Conservation (phyloP, 306 rosid genomes). For the Erythrophleum fordii region DNA sequence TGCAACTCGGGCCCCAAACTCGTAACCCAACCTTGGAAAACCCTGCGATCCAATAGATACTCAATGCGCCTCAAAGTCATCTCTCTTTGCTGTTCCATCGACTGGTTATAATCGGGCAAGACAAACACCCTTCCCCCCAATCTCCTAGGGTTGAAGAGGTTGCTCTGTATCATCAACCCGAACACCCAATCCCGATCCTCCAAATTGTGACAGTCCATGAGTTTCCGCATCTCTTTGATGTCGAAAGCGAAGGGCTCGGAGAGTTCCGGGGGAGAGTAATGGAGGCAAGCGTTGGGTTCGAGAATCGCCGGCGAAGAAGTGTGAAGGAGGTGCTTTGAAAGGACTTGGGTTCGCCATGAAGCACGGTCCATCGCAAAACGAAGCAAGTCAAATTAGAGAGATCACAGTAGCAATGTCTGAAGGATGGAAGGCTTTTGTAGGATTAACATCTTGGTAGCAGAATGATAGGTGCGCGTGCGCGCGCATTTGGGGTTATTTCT, state of each 20-base stretch:
- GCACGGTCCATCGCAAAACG: conserved; percentile 48
- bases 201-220: conserved; percentile 73
- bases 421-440: too few relatives aligned
- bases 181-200: conserved; percentile 82
- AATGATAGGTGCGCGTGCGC: too few relatives aligned
- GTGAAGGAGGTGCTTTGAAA: conserved; percentile 48
- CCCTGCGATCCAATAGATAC: conserved; percentile 66
- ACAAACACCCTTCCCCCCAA: conserved; percentile 64
- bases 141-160: conserved; percentile 62
- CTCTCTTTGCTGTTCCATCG: conserved; percentile 87
- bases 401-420: too few relatives aligned
- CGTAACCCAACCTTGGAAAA: conserved; percentile 76
- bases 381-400: not conserved
- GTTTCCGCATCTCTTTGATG: conserved; percentile 58
- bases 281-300: conserved; percentile 47
- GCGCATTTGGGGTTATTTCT: too few relatives aligned
- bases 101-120: conserved; percentile 74
- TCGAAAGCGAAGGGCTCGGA: conserved; percentile 46
- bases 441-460: too few relatives aligned
- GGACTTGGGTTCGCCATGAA: conserved; percentile 54
- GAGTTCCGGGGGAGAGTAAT: conserved; percentile 56
- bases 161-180: conserved; percentile 65
- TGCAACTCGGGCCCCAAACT: conserved; percentile 53
- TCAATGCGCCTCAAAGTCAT: conserved; percentile 77
- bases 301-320: conserved; percentile 36